Conservation (phyloP, 2,329 filamentous ascomycete species). For the Didymella segeticola region DNA sequence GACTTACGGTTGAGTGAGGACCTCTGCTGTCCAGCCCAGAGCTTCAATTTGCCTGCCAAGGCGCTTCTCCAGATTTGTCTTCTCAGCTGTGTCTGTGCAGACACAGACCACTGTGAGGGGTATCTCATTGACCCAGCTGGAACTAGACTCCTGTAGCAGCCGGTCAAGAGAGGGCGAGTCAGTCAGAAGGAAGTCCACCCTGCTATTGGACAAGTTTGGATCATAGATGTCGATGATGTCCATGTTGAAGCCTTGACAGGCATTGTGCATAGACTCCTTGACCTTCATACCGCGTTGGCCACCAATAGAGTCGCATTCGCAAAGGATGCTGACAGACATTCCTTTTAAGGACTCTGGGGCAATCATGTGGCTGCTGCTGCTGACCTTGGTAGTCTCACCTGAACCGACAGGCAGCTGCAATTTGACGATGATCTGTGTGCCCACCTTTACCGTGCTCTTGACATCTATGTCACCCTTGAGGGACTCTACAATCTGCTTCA, state of each 20-base stretch:
- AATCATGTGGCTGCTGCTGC: constrained; percentile 20
- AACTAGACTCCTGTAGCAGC: constrained; percentile 25
- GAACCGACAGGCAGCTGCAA: constrained; percentile 30
- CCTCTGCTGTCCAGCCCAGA: constrained; percentile 35
- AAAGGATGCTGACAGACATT: constrained; percentile 30
- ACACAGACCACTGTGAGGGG: constrained; percentile 37
- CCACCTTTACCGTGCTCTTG: constrained; percentile 34
- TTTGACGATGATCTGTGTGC: constrained; percentile 36
- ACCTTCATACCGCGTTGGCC: constrained; percentile 33
- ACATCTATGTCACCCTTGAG: constrained; percentile 43
- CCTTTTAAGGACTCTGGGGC: constrained; percentile 27
- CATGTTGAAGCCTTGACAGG: constrained; percentile 36
- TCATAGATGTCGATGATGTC: constrained; percentile 20
- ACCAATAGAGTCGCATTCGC: constrained; percentile 28
- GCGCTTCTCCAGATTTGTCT: constrained; percentile 29
- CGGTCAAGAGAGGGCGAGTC: constrained; percentile 34
- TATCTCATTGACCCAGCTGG: constrained; percentile 20
- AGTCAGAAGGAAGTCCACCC: constrained; percentile 35
- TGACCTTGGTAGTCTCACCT: constrained; percentile 19
- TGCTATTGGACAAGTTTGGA: constrained; percentile 18
- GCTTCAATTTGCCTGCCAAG: constrained; percentile 31
- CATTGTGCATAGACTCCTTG: constrained; percentile 33
- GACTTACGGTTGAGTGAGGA: constrained; percentile 38
- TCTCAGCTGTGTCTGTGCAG: constrained; percentile 39
- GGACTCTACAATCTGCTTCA: constrained; percentile 45